These are phyloP conservation scores for Sporopachydermia lactativora DNA, from an alignment of 805 yeast species.

Conservation along the genomic window DNA sequence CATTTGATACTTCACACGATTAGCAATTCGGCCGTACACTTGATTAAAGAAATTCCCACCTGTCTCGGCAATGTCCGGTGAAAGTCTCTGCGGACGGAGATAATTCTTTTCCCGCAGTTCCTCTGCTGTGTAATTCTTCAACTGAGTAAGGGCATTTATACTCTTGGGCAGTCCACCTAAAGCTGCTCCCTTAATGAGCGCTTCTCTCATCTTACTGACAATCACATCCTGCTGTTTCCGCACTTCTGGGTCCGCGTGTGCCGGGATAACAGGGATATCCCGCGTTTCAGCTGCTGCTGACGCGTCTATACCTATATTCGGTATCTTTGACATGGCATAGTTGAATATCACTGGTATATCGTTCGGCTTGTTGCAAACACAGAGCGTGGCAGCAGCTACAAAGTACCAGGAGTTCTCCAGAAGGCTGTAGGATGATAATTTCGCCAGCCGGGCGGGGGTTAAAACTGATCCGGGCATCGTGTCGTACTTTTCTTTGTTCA, in stretches of 20 bases:
- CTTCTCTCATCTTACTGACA: constrained; percentile 55
- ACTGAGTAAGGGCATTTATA: constrained; percentile 58
- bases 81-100: constrained; percentile 6
- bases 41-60: constrained; percentile 61
- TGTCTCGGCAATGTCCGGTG: constrained; percentile 16
- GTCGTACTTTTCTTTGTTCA: too few species aligned
- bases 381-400: constrained; percentile 67
- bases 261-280: constrained; percentile 9
- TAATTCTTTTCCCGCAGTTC: constrained; percentile 22
- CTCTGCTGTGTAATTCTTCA: constrained; percentile 52
- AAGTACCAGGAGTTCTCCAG: constrained; percentile 56
- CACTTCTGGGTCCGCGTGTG: constrained; percentile 3
- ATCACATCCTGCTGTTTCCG: constrained; percentile 14
- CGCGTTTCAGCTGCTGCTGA: constrained; percentile 5
- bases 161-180: constrained; percentile 75
- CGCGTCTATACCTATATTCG: constrained; percentile 11
- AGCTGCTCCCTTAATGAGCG: constrained; percentile 65
- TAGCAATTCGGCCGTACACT: constrained; percentile 63
- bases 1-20: constrained; percentile 55
- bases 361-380: constrained; percentile 71
- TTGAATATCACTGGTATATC: constrained; percentile 67
- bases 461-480: constrained; percentile 18
- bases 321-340: constrained; percentile 33
- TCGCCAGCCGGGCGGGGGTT: constrained; percentile 40
- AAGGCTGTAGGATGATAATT: constrained; percentile 38